A percentile compares a stretch with the other conserved stretches of the same genome.
These are phyloP conservation scores for Cryptosporidium meleagridis DNA, from an alignment of 169 alveolate genomes.

Conservation along the genomic window DNA sequence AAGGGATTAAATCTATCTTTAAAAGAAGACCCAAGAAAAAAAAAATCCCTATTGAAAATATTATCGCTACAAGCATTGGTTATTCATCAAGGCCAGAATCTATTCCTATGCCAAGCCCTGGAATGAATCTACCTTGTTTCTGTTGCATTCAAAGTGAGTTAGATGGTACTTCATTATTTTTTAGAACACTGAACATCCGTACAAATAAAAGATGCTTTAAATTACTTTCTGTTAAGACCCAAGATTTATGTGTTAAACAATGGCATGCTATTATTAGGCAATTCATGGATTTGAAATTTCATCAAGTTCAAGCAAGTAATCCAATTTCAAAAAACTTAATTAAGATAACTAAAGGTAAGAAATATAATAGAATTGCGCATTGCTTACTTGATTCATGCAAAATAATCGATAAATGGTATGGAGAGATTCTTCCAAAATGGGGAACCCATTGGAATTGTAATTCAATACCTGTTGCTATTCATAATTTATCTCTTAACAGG, in stretches of 20 bases:
- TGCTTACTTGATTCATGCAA: not conserved
- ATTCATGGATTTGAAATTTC: slow-evolving; percentile 33
- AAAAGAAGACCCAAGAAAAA: not conserved
- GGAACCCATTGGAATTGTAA: slow-evolving; percentile 64
- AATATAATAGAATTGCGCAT: not conserved
- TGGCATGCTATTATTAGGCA: slow-evolving; percentile 67
- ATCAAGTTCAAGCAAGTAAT: not conserved
- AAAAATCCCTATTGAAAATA: slow-evolving; percentile 32
- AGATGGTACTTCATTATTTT: slow-evolving; percentile 31
- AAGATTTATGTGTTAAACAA: slow-evolving; percentile 34
- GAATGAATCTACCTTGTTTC: not conserved
- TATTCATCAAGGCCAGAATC: slow-evolving; percentile 25
- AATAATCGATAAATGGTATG: slow-evolving; percentile 39
- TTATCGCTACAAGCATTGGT: slow-evolving; percentile 34
- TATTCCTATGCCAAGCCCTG: slow-evolving; percentile 33
- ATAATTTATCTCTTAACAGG: not conserved
- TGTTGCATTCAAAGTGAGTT: slow-evolving; percentile 27
- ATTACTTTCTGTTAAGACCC: slow-evolving; percentile 22
- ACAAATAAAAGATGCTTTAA: slow-evolving; percentile 32
- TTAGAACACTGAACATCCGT: slow-evolving; percentile 27
- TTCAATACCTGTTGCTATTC: slow-evolving; percentile 58
- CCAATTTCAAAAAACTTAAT: not conserved
- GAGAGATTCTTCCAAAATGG: slow-evolving; percentile 67
- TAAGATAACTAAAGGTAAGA: slow-evolving; percentile 20
- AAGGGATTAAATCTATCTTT: not conserved